Conservation (phyloP, 2,329 filamentous ascomycete genomes). For the Hymenoscyphus fraxineus region DNA sequence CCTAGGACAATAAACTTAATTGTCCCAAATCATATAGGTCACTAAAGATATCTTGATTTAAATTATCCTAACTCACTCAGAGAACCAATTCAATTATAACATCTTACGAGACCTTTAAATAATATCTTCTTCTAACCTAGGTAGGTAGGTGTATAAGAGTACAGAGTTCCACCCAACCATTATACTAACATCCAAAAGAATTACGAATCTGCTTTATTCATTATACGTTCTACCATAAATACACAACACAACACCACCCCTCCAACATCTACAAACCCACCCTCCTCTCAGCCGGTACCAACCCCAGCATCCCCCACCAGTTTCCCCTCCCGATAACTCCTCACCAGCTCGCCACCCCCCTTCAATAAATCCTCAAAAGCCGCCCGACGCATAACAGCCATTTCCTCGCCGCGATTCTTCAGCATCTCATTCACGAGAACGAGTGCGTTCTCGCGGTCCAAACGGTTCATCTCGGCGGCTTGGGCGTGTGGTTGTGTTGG, state of each 20-base stretch:
- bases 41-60: no score
- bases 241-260: background rate
- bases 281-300: slow-evolving; percentile 13
- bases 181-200: no score
- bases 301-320: background rate
- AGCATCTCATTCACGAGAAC: slow-evolving; percentile 56
- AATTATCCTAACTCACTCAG: no score
- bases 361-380: slow-evolving; percentile 48
- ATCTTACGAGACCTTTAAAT: no score
- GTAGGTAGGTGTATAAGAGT: no score
- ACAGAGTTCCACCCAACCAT: no score
- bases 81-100: no score
- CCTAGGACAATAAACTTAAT: no score
- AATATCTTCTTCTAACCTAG: no score
- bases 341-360: slow-evolving; percentile 42
- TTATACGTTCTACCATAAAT: background rate
- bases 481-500: slow-evolving; percentile 23
- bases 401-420: slow-evolving; percentile 40
- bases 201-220: no score
- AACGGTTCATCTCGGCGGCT: slow-evolving; percentile 43
- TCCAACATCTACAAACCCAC: no score
- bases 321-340: slow-evolving; percentile 11
- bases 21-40: no score
- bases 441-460: slow-evolving; percentile 59
- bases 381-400: slow-evolving; percentile 39